phyloP scores from a whole-genome alignment of 805 yeast species.

The Nakazawaea peltata region DNA sequence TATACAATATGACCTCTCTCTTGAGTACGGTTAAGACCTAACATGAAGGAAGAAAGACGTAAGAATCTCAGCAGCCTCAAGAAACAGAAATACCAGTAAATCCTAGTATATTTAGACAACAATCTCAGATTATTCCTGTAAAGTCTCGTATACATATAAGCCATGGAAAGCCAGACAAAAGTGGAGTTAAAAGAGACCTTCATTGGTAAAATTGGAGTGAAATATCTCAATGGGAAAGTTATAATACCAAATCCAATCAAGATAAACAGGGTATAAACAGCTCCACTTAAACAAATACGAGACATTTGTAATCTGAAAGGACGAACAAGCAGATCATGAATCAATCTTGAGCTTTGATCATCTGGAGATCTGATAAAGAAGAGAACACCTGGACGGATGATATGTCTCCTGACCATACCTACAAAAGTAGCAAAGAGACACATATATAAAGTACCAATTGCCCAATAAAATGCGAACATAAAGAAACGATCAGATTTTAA shows the following conservation, averaged over 20 bases:
- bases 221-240: slow-evolving; percentile 38
- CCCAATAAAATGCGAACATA: slow-evolving; percentile 42
- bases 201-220: slow-evolving; percentile 24
- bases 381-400: slow-evolving; percentile 81
- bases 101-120: slow-evolving; percentile 24
- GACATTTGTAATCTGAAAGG: slow-evolving; percentile 68
- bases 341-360: slow-evolving; percentile 80
- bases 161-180: neutral
- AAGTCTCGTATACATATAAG: slow-evolving; percentile 22
- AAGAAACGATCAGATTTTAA: slow-evolving; percentile 4
- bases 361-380: slow-evolving; percentile 92
- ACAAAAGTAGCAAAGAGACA: slow-evolving; percentile 78
- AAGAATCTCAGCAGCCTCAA: slow-evolving; percentile 43
- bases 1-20: slow-evolving; percentile 68
- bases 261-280: slow-evolving; percentile 68
- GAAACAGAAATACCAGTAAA: slow-evolving; percentile 60
- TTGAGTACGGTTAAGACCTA: slow-evolving; percentile 49
- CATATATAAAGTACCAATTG: slow-evolving; percentile 80
- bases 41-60: slow-evolving; percentile 76
- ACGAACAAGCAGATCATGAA: slow-evolving; percentile 79
- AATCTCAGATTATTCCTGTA: slow-evolving; percentile 1
- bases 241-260: slow-evolving; percentile 65
- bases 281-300: slow-evolving; percentile 63
- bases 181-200: neutral
- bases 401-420: slow-evolving; percentile 66